Evolutionary conservation across 2,329 filamentous ascomycete genomes (phyloP), one percentile per base, ranked within the genome.

Genomic region (Pyrenochaeta sp.): DNA sequence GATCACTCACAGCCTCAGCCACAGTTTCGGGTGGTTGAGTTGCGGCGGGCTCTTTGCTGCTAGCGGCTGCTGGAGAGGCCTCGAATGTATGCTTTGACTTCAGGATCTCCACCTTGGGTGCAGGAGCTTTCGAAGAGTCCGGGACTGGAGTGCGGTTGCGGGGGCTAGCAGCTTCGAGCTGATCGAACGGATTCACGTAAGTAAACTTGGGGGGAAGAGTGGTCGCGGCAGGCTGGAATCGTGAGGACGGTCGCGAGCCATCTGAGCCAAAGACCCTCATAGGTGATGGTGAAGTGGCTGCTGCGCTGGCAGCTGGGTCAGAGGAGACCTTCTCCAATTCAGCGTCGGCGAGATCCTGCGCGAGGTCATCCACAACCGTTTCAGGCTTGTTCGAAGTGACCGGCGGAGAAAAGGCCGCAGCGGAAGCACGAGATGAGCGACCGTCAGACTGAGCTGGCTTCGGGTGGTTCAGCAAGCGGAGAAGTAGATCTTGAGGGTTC

Each of bases 401-500:
- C 19, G 71, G 66, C 57, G 73, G 67, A 32, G 71, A 71, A 54
- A 73, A 69, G 50, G 68, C 63, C n/a, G 69, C 61, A 27, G 64
- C 58, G 39, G 72, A 70, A 27, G 67, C 68, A 24, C 65, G 66
- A 47, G 70, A 65, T 2, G 68, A 69, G 48, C 67, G 67, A 40
- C 58, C 64, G 52, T 74, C 72, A 32, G 66, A 67, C 69, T 68
- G 76, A 53, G 76, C 61, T 2, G 77, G 77, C 65, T 79, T 93
- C 51, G 91, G 88, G 48, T 90, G 89, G 72, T 93, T 95, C 63
- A 99, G 85, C 57, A 98, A 83, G 68, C 92, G 90, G 61, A 98
- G 87, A 47, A 99, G 83, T 72, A 95, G 91, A 63, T 94, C 89
- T 77, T 96, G 91, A 4, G 93, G 91, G 75, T 92, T 90, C 46